phyloP scores from a whole-genome alignment of 192 early-diverging fungal genomes.

The Funneliformis mosseae region DNA sequence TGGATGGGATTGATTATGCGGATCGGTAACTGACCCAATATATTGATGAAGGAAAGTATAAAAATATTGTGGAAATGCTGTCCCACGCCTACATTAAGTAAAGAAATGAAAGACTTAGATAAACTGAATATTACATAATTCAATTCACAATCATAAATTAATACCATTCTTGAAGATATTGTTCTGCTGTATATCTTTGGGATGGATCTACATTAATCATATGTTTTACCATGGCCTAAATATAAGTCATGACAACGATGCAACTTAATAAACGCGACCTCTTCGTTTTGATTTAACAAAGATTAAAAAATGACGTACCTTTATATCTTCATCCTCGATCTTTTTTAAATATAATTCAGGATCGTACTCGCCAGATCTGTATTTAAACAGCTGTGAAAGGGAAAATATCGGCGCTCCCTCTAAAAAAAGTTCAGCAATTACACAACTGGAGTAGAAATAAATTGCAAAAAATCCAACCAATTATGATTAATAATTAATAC shows the following conservation, averaged over 20 bases:
- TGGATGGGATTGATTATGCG: conserved; percentile 40
- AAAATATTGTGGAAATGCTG: conserved; percentile 77
- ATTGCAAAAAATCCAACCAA: neutral
- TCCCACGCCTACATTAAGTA: conserved; percentile 57
- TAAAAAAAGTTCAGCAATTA: conserved; percentile 92
- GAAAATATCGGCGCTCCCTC: conserved; percentile 93
- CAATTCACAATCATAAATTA: neutral
- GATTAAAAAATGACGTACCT: conserved; percentile 42
- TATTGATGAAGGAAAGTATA: conserved; percentile 75
- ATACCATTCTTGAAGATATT: conserved; percentile 78
- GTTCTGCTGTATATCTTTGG: conserved; percentile 70
- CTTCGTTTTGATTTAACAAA: neutral
- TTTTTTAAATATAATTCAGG: conserved; percentile 70
- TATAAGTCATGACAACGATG: neutral
- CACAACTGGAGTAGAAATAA: conserved; percentile 49
- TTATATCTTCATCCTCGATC: conserved; percentile 80
- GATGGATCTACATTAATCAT: conserved; percentile 90
- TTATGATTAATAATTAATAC: neutral
- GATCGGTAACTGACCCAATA: conserved; percentile 63
- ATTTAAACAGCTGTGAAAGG: conserved; percentile 89
- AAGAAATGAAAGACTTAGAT: neutral
- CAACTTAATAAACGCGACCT: neutral
- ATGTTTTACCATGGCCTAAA: conserved; percentile 68
- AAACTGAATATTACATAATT: neutral
- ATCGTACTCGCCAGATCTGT: conserved; percentile 77